phyloP scores from a whole-genome alignment of 2,329 filamentous ascomycete species.

The Fusarium sambucinum region DNA sequence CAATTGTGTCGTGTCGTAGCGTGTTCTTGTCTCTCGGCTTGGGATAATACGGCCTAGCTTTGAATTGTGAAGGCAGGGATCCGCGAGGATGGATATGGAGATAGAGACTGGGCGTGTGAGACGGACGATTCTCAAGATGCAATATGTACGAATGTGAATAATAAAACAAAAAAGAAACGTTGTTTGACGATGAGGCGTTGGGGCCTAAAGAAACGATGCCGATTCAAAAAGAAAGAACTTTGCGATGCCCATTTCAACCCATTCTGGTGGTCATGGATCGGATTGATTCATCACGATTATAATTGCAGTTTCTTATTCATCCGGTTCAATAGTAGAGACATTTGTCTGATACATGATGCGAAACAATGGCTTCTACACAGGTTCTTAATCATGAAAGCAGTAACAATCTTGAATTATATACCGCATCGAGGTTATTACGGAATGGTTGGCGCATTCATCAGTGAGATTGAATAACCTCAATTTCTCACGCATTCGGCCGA shows the following conservation, averaged over 20 bases:
- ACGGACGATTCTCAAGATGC: constrained; percentile 12
- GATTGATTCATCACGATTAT: constrained; percentile 16
- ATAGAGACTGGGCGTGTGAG: constrained; percentile 41
- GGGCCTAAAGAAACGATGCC: constrained; percentile 15
- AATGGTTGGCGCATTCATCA: constrained; percentile 17
- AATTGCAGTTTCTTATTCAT: neutral
- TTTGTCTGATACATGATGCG: constrained; percentile 17
- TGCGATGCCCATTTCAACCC: neutral
- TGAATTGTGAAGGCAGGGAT: constrained; percentile 42
- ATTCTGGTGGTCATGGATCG: neutral
- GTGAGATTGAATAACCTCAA: constrained; percentile 25
- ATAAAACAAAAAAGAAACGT: constrained; percentile 8
- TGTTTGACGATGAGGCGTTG: constrained; percentile 29
- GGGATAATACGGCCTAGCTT: constrained; percentile 43
- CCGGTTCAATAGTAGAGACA: constrained; percentile 25
- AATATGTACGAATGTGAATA: constrained; percentile 2
- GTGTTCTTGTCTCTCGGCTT: constrained; percentile 47
- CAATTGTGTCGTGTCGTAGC: constrained; percentile 50
- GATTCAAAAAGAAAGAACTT: constrained; percentile 3
- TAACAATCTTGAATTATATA: constrained; percentile 24
- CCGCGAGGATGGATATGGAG: constrained; percentile 35
- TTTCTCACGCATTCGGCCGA: constrained; percentile 22
- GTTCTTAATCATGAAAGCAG: neutral
- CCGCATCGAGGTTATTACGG: constrained; percentile 7
- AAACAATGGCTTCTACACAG: constrained; percentile 16